Evolutionary conservation across 2,329 filamentous ascomycete species (phyloP).

Genomic region (Exophiala oligosperma): DNA sequence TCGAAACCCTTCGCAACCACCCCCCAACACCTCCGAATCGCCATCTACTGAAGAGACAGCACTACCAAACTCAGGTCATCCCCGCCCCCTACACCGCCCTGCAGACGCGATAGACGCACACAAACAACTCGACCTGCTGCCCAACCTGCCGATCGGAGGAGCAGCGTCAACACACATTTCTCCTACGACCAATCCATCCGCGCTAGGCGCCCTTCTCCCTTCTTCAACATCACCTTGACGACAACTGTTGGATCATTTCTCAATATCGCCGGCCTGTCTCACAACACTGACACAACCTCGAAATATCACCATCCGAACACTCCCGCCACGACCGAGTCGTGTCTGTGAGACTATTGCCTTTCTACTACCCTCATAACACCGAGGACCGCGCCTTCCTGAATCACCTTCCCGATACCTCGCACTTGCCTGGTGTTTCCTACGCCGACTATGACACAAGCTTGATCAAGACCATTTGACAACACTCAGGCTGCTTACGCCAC

Average conservation of each 20-base stretch:
- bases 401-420: not conserved
- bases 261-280: not conserved
- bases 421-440: not conserved
- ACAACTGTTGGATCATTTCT: not conserved
- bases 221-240: not conserved
- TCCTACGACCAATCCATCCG: not conserved
- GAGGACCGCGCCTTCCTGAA: not conserved
- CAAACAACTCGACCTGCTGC: not conserved
- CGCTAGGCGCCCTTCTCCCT: not conserved
- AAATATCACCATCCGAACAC: not conserved
- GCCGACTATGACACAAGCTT: conserved; percentile 1
- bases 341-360: not conserved
- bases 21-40: conserved; percentile 6
- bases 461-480: not conserved
- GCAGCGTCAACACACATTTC: not conserved
- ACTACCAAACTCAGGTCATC: conserved; percentile 8
- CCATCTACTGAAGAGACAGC: conserved; percentile 5
- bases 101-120: conserved; percentile 1
- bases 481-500: not conserved
- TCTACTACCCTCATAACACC: not conserved
- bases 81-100: not conserved
- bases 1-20: conserved; percentile 2
- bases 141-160: not conserved
- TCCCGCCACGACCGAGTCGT: not conserved
- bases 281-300: not conserved